These are phyloP conservation scores for Panellus pusillus DNA, from an alignment of 768 basidiomycete species.

Conservation along the genomic window DNA sequence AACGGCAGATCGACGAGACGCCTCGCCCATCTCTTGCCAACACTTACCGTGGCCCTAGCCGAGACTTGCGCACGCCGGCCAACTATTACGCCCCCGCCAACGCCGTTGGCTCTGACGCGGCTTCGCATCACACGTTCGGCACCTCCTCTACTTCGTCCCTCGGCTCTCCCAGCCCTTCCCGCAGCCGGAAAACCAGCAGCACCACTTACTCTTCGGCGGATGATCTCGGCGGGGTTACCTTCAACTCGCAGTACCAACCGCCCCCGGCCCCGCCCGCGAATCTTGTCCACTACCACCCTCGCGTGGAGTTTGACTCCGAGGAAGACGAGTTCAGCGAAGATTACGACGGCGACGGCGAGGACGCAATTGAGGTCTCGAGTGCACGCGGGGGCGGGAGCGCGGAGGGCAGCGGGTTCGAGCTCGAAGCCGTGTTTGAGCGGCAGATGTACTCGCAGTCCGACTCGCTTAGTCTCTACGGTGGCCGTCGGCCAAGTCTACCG, in stretches of 20 bases:
- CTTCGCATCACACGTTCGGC: conserved; percentile 53
- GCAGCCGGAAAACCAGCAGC: conserved; percentile 34
- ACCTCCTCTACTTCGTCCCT: conserved; percentile 42
- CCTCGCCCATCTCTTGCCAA: conserved; percentile 50
- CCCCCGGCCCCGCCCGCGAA: too few species aligned
- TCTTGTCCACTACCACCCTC: conserved; percentile 18
- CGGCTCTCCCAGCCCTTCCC: conserved; percentile 43
- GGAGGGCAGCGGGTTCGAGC: conserved; percentile 26
- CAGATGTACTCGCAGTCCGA: conserved; percentile 16
- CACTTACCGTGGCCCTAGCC: conserved; percentile 31
- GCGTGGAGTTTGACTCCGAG: conserved; percentile 21
- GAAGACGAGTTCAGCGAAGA: conserved; percentile 16
- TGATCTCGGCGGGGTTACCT: conserved; percentile 22
- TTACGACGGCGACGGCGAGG: conserved; percentile 8
- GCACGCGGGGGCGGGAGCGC: conserved; percentile 18
- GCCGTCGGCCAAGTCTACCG: conserved; percentile 58
- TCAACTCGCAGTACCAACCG: conserved; percentile 1
- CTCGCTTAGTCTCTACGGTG: conserved; percentile 2
- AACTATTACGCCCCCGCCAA: conserved; percentile 17
- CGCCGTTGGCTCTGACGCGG: conserved; percentile 34
- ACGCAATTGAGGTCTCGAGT: conserved; percentile 14
- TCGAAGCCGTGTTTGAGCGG: conserved; percentile 27
- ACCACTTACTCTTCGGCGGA: conserved; percentile 24
- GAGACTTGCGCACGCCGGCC: conserved; percentile 17
- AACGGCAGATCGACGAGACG: conserved; percentile 41